Evolutionary conservation across 2,329 filamentous ascomycete genomes (phyloP).

Genomic region (Drechslerella coelobrocha): DNA sequence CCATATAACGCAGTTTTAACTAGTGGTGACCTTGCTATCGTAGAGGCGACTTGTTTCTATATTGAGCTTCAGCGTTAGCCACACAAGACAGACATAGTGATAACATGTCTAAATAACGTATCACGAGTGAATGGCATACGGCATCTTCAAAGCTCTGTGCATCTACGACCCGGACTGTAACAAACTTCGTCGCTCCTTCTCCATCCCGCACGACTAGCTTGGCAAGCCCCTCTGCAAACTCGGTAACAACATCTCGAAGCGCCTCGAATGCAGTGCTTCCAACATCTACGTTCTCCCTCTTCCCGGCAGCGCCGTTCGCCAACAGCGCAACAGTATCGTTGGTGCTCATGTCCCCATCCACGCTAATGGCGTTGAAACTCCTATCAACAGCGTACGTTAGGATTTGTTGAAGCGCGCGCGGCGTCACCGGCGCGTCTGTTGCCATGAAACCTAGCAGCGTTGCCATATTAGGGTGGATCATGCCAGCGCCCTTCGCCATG

Average conservation of each 20-base stretch:
- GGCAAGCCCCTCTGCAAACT: slow-evolving; percentile 81
- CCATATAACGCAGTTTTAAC: slow-evolving; percentile 98
- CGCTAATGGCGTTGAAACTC: slow-evolving; percentile 95
- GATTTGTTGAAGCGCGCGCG: slow-evolving; percentile 70
- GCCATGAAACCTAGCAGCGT: slow-evolving; percentile 90
- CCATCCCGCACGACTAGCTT: slow-evolving; percentile 95
- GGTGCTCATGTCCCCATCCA: slow-evolving; percentile 95
- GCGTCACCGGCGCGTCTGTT: slow-evolving; percentile 83
- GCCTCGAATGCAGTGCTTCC: slow-evolving; percentile 70
- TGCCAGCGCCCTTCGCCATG: slow-evolving; percentile 97
- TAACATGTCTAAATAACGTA: no score
- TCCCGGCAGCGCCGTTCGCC: slow-evolving; percentile 92
- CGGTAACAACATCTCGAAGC: slow-evolving; percentile 74
- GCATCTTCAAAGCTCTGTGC: slow-evolving; percentile 54
- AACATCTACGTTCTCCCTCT: slow-evolving; percentile 66
- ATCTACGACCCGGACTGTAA: slow-evolving; percentile 74
- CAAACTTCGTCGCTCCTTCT: slow-evolving; percentile 97
- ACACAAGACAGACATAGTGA: no score
- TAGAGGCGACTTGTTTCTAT: slow-evolving; percentile 71
- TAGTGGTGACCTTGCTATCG: slow-evolving; percentile 87
- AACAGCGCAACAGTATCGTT: slow-evolving; percentile 95
- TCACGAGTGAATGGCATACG: neutral
- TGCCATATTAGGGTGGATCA: slow-evolving; percentile 99
- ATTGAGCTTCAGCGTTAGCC: no score
- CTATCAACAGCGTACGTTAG: slow-evolving; percentile 77